Evolutionary conservation across 2,329 filamentous ascomycete species (phyloP).

Genomic region (Phialemoniopsis sp.): DNA sequence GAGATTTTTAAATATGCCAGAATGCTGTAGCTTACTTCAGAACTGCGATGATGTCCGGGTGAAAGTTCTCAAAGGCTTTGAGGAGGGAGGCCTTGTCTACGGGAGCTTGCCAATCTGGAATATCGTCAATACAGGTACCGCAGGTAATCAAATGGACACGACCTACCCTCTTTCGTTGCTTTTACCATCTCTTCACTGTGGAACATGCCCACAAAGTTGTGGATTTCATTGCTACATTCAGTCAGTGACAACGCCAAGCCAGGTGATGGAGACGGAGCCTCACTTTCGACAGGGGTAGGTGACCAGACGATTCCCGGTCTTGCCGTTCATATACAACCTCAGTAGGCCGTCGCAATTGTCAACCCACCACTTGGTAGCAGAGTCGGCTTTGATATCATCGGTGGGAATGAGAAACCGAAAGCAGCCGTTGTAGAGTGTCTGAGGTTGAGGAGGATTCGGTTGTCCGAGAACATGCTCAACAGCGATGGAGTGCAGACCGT

Average conservation of each 20-base stretch:
- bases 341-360: slow-evolving; percentile 16
- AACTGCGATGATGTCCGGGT: slow-evolving; percentile 18
- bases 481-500: slow-evolving; percentile 33
- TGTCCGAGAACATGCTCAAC: slow-evolving; percentile 19
- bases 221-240: slow-evolving; percentile 11
- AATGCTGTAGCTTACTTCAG: slow-evolving; percentile 14
- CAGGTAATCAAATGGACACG: neutral
- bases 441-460: slow-evolving; percentile 15
- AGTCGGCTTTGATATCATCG: slow-evolving; percentile 20
- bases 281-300: slow-evolving; percentile 26
- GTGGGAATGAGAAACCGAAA: slow-evolving; percentile 29
- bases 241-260: too few relatives aligned
- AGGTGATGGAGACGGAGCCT: slow-evolving; percentile 2
- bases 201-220: slow-evolving; percentile 28
- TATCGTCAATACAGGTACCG: neutral
- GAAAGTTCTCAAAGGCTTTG: slow-evolving; percentile 18
- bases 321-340: slow-evolving; percentile 16
- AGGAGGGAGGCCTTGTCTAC: slow-evolving; percentile 22
- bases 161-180: slow-evolving; percentile 13
- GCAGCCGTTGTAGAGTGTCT: slow-evolving; percentile 22
- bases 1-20: neutral
- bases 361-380: slow-evolving; percentile 22
- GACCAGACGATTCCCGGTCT: slow-evolving; percentile 19
- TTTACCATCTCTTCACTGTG: slow-evolving; percentile 15
- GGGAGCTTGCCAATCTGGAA: slow-evolving; percentile 22